These are phyloP conservation scores for Penicillium fuscoglaucum DNA, from an alignment of 2,329 filamentous ascomycete genomes.

Conservation along the genomic window DNA sequence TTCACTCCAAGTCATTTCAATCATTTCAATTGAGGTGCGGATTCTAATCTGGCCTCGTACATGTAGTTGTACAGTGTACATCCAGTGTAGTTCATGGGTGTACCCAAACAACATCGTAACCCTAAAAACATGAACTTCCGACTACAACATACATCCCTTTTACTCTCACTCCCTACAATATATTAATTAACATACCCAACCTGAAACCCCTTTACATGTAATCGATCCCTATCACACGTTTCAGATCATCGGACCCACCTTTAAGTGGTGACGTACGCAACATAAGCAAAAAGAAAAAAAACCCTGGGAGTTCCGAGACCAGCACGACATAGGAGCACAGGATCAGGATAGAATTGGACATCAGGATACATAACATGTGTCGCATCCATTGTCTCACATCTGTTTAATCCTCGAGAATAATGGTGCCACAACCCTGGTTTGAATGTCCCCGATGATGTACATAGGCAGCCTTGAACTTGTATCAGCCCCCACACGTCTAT, in stretches of 20 bases:
- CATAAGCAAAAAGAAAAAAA: neutral
- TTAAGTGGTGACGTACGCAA: constrained; percentile 3
- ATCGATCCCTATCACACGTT: constrained; percentile 1
- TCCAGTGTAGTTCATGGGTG: neutral
- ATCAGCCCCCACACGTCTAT: constrained; percentile 13
- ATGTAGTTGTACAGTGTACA: neutral
- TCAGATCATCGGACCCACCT: constrained; percentile 17
- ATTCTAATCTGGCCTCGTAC: constrained; percentile 1
- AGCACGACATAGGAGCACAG: neutral
- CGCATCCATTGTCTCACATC: neutral
- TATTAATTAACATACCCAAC: neutral
- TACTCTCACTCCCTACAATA: neutral
- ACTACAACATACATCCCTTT: neutral
- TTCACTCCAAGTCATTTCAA: constrained; percentile 53
- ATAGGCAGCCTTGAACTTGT: constrained; percentile 2
- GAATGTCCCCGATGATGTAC: neutral
- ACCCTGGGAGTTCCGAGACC: neutral
- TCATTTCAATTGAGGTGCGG: constrained; percentile 37
- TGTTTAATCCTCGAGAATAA: constrained; percentile 5
- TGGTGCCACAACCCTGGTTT: constrained; percentile 5
- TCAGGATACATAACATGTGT: neutral
- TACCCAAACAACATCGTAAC: neutral
- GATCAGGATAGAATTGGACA: neutral
- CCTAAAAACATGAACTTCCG: neutral
- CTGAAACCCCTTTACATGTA: neutral